These are phyloP conservation scores for Glebionis coronaria DNA, from an alignment of 129 eudicot species.

Conservation along the genomic window DNA sequence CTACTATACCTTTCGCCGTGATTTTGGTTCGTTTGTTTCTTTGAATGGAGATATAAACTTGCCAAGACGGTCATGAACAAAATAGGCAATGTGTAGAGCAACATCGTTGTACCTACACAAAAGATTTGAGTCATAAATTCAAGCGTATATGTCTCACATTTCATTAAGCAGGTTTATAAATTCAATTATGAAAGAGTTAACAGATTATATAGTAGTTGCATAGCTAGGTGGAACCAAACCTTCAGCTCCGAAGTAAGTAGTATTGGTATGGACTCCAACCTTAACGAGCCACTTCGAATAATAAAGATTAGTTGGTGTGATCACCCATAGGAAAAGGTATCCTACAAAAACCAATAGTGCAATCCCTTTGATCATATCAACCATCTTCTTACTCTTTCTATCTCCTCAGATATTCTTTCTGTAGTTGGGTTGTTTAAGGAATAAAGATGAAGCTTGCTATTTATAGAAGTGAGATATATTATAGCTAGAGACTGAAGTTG, in stretches of 20 bases:
- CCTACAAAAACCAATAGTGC: conserved; percentile 41
- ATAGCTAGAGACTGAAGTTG: neutral
- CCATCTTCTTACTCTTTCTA: neutral
- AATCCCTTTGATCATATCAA: conserved; percentile 32
- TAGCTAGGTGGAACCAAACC: conserved; percentile 25
- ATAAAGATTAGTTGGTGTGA: conserved; percentile 48
- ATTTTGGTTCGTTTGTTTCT: conserved; percentile 29
- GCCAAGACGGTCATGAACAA: conserved; percentile 62
- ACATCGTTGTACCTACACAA: conserved; percentile 46
- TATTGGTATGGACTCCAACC: conserved; percentile 36
- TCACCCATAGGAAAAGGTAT: conserved; percentile 47
- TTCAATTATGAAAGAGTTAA: too few species aligned
- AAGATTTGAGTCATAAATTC: neutral
- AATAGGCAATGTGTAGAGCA: conserved; percentile 62
- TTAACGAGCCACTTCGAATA: conserved; percentile 34
- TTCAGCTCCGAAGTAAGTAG: conserved; percentile 60
- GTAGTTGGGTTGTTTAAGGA: neutral
- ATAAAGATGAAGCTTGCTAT: neutral
- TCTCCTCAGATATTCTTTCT: neutral
- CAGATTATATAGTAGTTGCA: too few species aligned
- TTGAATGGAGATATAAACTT: conserved; percentile 60
- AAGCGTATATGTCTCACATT: too few species aligned
- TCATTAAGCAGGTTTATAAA: too few species aligned
- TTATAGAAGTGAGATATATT: neutral
- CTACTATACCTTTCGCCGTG: conserved; percentile 27